Percentiles rank a stretch among this genome's conserved stretches.
These are phyloP conservation scores for Sonneratia caseolaris DNA, from an alignment of 345 rosid genomes.

Conservation along the genomic window DNA sequence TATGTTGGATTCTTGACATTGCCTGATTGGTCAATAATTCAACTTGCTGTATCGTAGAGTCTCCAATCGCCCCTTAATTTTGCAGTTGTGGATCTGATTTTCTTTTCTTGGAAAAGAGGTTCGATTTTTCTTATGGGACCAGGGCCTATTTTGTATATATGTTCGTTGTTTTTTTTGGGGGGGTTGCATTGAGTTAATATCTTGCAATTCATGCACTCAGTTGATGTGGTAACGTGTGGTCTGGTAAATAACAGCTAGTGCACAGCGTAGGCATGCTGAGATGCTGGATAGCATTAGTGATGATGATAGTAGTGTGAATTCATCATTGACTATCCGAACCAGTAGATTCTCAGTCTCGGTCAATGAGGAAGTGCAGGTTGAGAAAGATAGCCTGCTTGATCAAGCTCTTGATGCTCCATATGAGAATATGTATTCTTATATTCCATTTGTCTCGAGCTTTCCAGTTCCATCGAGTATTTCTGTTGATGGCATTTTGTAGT, in stretches of 20 bases:
- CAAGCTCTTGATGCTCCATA: conserved; percentile 76
- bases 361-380: conserved; percentile 51
- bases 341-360: conserved; percentile 41
- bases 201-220: background rate
- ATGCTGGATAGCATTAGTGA: conserved; percentile 49
- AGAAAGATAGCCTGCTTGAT: conserved; percentile 57
- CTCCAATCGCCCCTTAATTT: background rate
- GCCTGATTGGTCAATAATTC: background rate
- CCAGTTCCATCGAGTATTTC: too few relatives aligned
- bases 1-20: background rate
- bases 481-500: too few relatives aligned
- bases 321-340: conserved; percentile 53
- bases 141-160: background rate
- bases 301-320: conserved; percentile 76
- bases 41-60: background rate
- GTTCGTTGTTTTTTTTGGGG: background rate
- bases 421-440: conserved; percentile 53
- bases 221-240: background rate
- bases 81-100: too few relatives aligned
- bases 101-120: background rate
- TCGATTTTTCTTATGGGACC: background rate
- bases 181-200: background rate
- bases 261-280: conserved; percentile 36
- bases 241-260: conserved; percentile 29
- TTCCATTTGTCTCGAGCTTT: too few relatives aligned